Evolutionary conservation across 306 rosid genomes (phyloP).

Genomic region (Pterocarpus macrocarpus): DNA sequence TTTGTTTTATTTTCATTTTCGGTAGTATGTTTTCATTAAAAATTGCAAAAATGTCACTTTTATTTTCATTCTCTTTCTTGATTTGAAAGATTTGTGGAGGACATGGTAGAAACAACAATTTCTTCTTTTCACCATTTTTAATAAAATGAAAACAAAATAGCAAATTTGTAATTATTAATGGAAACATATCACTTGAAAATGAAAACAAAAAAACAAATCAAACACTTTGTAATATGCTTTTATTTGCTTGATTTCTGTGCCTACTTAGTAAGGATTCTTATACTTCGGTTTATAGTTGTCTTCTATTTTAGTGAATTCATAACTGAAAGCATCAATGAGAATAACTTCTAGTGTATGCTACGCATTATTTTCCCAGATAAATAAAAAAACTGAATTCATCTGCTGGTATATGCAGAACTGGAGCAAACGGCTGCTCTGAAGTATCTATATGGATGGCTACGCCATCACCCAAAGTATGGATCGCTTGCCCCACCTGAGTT

Average conservation of each 20-base stretch:
- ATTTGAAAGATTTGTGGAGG: background rate
- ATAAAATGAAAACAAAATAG: background rate
- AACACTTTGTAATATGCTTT: slow-evolving; percentile 8
- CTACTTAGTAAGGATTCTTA: slow-evolving; percentile 31
- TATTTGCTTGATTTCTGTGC: slow-evolving; percentile 24
- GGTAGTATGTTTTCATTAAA: background rate
- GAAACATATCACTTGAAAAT: background rate
- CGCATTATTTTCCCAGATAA: slow-evolving; percentile 25
- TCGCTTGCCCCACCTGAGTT: slow-evolving; percentile 78
- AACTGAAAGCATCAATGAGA: slow-evolving; percentile 36
- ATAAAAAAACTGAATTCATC: slow-evolving; percentile 30
- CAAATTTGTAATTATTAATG: background rate
- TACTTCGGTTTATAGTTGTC: slow-evolving; percentile 20
- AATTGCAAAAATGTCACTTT: too few species aligned
- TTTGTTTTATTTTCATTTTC: background rate
- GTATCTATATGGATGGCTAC: slow-evolving; percentile 90
- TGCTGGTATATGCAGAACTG: slow-evolving; percentile 72
- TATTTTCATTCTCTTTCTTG: background rate
- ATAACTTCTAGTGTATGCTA: slow-evolving; percentile 34
- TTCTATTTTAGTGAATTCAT: slow-evolving; percentile 31
- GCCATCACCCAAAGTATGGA: slow-evolving; percentile 87
- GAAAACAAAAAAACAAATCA: background rate
- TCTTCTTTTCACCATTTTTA: background rate
- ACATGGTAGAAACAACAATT: background rate
- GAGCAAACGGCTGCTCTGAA: slow-evolving; percentile 90